Base-by-base conservation (phyloP, 805 yeast species). In the Cyberlindnera veronae region DNA sequence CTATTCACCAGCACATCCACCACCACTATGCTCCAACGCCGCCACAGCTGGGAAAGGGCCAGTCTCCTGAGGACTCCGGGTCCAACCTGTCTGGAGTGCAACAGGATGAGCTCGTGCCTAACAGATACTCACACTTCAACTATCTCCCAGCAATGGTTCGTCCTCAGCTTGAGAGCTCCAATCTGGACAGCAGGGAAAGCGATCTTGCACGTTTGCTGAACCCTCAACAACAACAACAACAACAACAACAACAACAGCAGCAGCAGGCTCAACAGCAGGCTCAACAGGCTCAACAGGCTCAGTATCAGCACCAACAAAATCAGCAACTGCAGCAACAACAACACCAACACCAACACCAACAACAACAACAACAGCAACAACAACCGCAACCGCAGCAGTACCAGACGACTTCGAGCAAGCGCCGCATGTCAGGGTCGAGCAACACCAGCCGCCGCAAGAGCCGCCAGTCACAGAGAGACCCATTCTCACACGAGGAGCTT, bases 1-100 rank as follows among this genome's bases (percentile, higher is more conserved):
- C 88, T 4, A 75, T 88, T 16, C 95, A 88, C 62, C 95, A 88
- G 58, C 95, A 86, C 60, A 79, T 84, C 33, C 91, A 85, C 60
- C 86, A 86, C 57, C 89, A 84, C 61, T 81, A 83, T 60, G 69
- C 64, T 4, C 49, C 50, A 24, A 52, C 67, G 13, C 26, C 35
- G 1, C 16, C 38, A 16, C 76, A 73, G 5, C 11, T 12, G 6
- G 35, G 42, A 3, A 50, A 48, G 32, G 46, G 34, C 3, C 44
- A 36, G 5, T 49, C 58, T 6, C 56, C 60, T 8, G 55, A 39
- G 2, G 58, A 51, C n/a, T 49, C 57, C 1, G 50, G 53, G 0
- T 50, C 56, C 7, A 53, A 51, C 22, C 5, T 42, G 11, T 50
- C 55, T 13, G 54, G 56, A 2, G 35, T 41, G 18, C 44, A 22